Evolutionary conservation across 1,284 basidiomycete genomes (phyloP).

Genomic region (Phellinidium pouzarii): DNA sequence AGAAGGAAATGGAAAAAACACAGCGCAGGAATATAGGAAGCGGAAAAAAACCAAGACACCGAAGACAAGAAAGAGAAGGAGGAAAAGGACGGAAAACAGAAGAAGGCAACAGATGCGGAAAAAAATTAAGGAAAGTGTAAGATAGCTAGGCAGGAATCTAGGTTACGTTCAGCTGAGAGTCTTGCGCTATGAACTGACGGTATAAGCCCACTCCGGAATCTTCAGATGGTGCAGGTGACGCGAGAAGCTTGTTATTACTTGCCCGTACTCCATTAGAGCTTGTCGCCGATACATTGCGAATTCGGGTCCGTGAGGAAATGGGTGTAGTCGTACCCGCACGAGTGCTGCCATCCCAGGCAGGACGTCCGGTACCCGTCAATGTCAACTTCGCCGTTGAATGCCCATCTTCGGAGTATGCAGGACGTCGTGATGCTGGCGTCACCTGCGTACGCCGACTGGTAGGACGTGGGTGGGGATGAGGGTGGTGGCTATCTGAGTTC

Average conservation of each 20-base stretch:
- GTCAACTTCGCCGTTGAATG: slow-evolving; percentile 57
- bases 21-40: background rate
- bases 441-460: slow-evolving; percentile 54
- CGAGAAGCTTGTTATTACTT: slow-evolving; percentile 44
- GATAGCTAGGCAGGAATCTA: slow-evolving; percentile 25
- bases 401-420: slow-evolving; percentile 45
- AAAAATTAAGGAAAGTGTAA: slow-evolving; percentile 23
- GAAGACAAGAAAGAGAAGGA: slow-evolving; percentile 17
- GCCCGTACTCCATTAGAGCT: slow-evolving; percentile 41
- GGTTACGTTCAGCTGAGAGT: slow-evolving; percentile 52
- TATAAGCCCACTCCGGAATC: slow-evolving; percentile 78
- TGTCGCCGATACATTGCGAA: slow-evolving; percentile 66
- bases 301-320: slow-evolving; percentile 39
- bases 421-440: slow-evolving; percentile 42
- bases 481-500: slow-evolving; percentile 30
- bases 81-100: slow-evolving; percentile 15
- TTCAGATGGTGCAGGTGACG: slow-evolving; percentile 74
- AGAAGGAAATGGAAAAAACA: background rate
- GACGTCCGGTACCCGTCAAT: slow-evolving; percentile 34
- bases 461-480: slow-evolving; percentile 46
- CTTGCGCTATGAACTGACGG: slow-evolving; percentile 68
- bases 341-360: slow-evolving; percentile 64
- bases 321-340: slow-evolving; percentile 37
- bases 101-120: slow-evolving; percentile 20
- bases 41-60: slow-evolving; percentile 1